These are phyloP conservation scores for Leccinum variicolor DNA, from an alignment of 768 basidiomycete species.

Conservation along the genomic window DNA sequence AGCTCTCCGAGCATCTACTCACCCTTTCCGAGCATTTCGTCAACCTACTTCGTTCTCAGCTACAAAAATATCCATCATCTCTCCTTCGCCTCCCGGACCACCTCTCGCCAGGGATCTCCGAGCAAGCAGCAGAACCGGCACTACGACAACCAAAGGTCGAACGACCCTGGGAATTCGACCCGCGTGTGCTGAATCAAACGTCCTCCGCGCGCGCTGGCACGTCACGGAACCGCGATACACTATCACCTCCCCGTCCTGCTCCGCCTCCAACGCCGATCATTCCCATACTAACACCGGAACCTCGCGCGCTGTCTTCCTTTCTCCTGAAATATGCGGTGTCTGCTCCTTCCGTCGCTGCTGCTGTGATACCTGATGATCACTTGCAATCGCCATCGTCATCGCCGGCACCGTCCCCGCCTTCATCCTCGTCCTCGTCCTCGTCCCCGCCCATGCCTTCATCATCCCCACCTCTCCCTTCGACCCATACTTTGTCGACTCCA, in stretches of 20 bases:
- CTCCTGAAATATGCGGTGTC: slow-evolving; percentile 35
- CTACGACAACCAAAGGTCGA: background rate
- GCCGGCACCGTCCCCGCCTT: background rate
- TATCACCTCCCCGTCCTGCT: background rate
- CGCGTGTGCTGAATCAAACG: background rate
- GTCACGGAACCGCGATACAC: background rate
- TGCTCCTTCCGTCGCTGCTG: background rate
- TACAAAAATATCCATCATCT: slow-evolving; percentile 26
- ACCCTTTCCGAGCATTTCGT: slow-evolving; percentile 31
- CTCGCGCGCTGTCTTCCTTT: slow-evolving; percentile 71
- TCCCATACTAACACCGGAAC: slow-evolving; percentile 74
- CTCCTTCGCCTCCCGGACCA: slow-evolving; percentile 27
- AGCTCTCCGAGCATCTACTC: slow-evolving; percentile 27
- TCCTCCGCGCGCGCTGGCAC: background rate
- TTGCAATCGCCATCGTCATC: background rate
- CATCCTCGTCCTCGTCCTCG: background rate
- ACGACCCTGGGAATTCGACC: slow-evolving; percentile 8
- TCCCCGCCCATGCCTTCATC: background rate
- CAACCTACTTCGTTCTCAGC: slow-evolving; percentile 28
- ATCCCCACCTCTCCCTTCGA: background rate
- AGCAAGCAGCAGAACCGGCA: background rate
- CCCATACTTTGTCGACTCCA: background rate
- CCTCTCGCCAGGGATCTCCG: slow-evolving; percentile 2
- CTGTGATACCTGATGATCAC: background rate
- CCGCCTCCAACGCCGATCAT: slow-evolving; percentile 69